Base-by-base conservation (phyloP, 768 basidiomycete species). In the Macrocybe gigantea region DNA sequence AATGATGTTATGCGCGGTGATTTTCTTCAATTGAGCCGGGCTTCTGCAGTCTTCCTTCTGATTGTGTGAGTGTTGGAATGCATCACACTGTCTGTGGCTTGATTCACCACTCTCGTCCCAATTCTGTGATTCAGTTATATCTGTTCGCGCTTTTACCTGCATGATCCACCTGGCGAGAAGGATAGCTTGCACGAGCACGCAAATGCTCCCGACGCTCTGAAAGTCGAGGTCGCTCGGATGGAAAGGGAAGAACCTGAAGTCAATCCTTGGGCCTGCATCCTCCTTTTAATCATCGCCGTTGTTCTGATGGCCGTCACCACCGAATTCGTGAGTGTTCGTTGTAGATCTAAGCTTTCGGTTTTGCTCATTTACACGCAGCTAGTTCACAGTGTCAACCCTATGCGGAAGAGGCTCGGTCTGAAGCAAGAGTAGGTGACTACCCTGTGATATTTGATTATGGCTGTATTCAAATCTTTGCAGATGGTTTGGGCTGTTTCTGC, bases 401-500 rank as follows among this genome's bases (percentile, higher is more conserved):
- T 85, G 30, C 67, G 73, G 59, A 72, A 52, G 38, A 56, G 29
- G 58, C 64, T 8, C 53, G 58, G 7, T 74, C 83, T 46, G 53
- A 69, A 44, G 56, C 46, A 72, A 53, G 84, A 85, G 80, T 84
- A 56, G 48, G 74, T 12, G 41, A 5, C 13, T 40, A 1, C 22
- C 15, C 15, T 15, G 10, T 15, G 31, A 30, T 7, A 12, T 32
- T 29, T 51, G 40, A 46, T 38, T 37, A 43, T 33, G 53, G 11
- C 38, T 41, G 45, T 14, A 10, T 47, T 47, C 35, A 8, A 40
- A 38, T 7, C n/a, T 40, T 47, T 34, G n/a, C 34, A 84, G 82
- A 56, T 87, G 79, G 78, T 86, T 88, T 56, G 86, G 86, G 5
- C 65, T 88, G 44, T 70, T 88, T 41, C 68, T 88, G 11, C 72